A percentile compares a stretch with the other conserved stretches of the same genome.
Conservation (phyloP, 306 rosid genomes). For the Coriaria nepalensis region DNA sequence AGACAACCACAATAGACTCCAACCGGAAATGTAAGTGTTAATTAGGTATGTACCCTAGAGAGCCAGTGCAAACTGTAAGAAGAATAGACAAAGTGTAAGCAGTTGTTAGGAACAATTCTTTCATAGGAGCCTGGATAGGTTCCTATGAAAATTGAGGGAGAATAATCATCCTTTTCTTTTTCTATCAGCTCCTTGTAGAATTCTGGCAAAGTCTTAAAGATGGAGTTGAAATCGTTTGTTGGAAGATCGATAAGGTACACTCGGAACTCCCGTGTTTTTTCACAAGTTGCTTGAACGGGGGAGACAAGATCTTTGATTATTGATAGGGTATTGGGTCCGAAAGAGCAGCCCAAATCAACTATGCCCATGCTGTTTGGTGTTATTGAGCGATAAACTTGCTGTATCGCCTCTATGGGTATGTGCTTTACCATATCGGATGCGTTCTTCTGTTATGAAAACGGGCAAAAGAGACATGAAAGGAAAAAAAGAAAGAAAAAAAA, state of each 20-base stretch:
- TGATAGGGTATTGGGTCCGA: slow-evolving; percentile 58
- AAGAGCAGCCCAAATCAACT: slow-evolving; percentile 78
- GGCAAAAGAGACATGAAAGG: not conserved
- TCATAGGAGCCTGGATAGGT: slow-evolving; percentile 45
- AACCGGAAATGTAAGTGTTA: too few relatives aligned
- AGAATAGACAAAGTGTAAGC: slow-evolving; percentile 31
- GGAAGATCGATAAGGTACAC: slow-evolving; percentile 55
- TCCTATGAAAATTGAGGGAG: slow-evolving; percentile 26
- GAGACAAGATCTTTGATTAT: slow-evolving; percentile 35
- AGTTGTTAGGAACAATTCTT: slow-evolving; percentile 30
- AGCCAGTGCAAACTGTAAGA: slow-evolving; percentile 36
- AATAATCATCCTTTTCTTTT: slow-evolving; percentile 10
- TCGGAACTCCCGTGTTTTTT: slow-evolving; percentile 27
- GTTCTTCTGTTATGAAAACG: slow-evolving; percentile 26
- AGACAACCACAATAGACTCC: slow-evolving; percentile 1
- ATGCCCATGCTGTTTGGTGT: slow-evolving; percentile 36
- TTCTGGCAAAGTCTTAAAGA: slow-evolving; percentile 48
- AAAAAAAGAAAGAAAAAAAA: not conserved
- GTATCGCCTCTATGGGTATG: slow-evolving; percentile 30
- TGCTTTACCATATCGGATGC: slow-evolving; percentile 18
- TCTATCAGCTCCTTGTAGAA: slow-evolving; percentile 25
- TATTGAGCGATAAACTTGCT: slow-evolving; percentile 12
- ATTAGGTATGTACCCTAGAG: slow-evolving; percentile 8
- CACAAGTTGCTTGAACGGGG: slow-evolving; percentile 14
- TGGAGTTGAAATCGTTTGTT: slow-evolving; percentile 58